These are phyloP conservation scores for Diaporthe australafricana DNA, from an alignment of 2,329 filamentous ascomycete species.

Conservation along the genomic window DNA sequence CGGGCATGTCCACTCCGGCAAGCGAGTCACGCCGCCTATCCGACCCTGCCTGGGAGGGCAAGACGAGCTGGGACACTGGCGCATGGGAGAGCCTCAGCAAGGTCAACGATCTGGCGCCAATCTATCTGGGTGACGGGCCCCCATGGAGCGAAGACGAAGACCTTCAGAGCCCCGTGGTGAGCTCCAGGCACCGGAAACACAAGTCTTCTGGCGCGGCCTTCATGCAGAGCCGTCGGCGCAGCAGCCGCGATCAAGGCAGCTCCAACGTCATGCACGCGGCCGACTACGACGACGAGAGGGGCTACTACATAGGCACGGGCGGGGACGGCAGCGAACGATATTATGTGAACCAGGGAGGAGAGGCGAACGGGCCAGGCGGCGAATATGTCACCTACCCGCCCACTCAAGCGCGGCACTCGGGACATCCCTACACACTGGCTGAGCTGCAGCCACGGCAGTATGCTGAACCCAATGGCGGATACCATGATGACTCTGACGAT, in stretches of 20 bases:
- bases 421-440: conserved; percentile 58
- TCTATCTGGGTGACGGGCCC: conserved; percentile 87
- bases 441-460: conserved; percentile 60
- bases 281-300: conserved; percentile 70
- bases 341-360: conserved; percentile 76
- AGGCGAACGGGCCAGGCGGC: conserved; percentile 81
- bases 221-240: conserved; percentile 59
- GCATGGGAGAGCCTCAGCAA: conserved; percentile 69
- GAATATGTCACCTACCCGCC: conserved; percentile 84
- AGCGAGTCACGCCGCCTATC: conserved; percentile 86
- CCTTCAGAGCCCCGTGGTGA: conserved; percentile 89
- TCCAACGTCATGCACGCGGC: conserved; percentile 58
- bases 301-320: conserved; percentile 74
- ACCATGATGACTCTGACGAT: conserved; percentile 66
- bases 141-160: conserved; percentile 98
- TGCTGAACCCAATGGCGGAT: conserved; percentile 60
- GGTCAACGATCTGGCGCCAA: conserved; percentile 80
- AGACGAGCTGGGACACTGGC: conserved; percentile 65
- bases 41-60: conserved; percentile 84
- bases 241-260: conserved; percentile 54
- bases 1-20: conserved; percentile 84
- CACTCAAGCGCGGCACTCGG: conserved; percentile 70
- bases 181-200: conserved; percentile 86
- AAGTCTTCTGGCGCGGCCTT: conserved; percentile 73
- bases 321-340: conserved; percentile 80